A percentile compares a stretch with the other conserved stretches of the same genome.
phyloP scores from a whole-genome alignment of 495 filamentous ascomycete species.

The Baudoinia panamericana region DNA sequence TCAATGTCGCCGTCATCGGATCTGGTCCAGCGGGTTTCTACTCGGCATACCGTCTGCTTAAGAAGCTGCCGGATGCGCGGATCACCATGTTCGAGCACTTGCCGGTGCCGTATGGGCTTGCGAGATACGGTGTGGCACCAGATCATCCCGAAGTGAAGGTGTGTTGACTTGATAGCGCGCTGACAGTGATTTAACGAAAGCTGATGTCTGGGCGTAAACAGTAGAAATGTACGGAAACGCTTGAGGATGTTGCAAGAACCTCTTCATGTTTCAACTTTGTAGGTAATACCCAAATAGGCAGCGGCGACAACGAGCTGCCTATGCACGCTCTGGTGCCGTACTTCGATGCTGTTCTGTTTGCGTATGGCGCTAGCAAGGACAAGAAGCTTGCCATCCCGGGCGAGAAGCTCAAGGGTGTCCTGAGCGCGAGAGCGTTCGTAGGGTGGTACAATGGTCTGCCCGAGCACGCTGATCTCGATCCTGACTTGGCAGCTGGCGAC shows the following conservation, averaged over 20 bases:
- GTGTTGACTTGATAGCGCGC: constrained; percentile 18
- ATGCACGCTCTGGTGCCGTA: constrained; percentile 58
- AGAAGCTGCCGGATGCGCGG: constrained; percentile 52
- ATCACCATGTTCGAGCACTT: constrained; percentile 95
- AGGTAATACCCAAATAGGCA: constrained; percentile 75
- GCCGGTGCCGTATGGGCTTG: constrained; percentile 83
- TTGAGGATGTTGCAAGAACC: constrained; percentile 70
- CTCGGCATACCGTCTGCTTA: constrained; percentile 70
- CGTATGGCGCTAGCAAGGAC: constrained; percentile 83
- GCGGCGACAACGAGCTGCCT: constrained; percentile 40
- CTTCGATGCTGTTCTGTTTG: constrained; percentile 85
- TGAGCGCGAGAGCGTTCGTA: constrained; percentile 86
- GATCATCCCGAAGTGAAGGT: constrained; percentile 98
- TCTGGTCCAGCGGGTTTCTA: constrained; percentile 97
- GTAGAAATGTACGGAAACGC: constrained; percentile 90
- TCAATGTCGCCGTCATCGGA: constrained; percentile 77
- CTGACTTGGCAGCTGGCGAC: constrained; percentile 64
- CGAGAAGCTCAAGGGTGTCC: constrained; percentile 64
- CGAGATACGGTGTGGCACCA: constrained; percentile 86
- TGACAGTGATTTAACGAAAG: not conserved
- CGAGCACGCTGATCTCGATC: constrained; percentile 61
- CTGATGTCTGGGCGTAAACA: not conserved
- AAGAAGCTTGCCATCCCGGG: constrained; percentile 64
- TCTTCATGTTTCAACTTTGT: constrained; percentile 71
- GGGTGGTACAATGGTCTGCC: constrained; percentile 98